Conservation (phyloP, 257 asterid species). For the Schizonepeta tenuifolia region DNA sequence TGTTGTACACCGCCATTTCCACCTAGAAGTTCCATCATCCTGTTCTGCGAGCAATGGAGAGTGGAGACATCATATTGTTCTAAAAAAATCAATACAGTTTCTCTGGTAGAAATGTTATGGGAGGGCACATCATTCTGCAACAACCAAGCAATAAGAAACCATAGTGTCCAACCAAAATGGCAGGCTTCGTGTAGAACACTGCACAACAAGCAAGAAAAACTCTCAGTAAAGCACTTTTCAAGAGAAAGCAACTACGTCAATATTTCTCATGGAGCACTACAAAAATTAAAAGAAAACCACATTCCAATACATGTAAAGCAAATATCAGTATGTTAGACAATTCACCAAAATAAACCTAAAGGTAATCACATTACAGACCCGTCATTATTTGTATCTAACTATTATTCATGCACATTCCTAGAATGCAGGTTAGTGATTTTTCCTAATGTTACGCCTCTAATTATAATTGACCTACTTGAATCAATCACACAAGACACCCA, state of each 20-base stretch:
- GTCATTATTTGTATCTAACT: background rate
- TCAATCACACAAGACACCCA: background rate
- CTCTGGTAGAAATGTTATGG: constrained; percentile 8
- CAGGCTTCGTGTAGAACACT: constrained; percentile 5
- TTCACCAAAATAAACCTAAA: background rate
- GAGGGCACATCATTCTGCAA: constrained; percentile 16
- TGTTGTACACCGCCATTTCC: constrained; percentile 14
- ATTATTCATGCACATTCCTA: constrained; percentile 14
- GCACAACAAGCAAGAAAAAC: constrained; percentile 23
- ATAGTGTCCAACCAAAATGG: constrained; percentile 19
- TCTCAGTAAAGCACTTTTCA: background rate
- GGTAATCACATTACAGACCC: background rate
- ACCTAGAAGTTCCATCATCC: constrained; percentile 1
- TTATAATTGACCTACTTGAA: constrained; percentile 1
- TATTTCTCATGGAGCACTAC: background rate
- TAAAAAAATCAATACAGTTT: background rate
- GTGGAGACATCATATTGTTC: background rate
- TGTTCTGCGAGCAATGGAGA: background rate
- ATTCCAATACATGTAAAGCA: background rate
- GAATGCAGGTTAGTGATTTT: background rate
- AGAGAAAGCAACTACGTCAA: constrained; percentile 5
- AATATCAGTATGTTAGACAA: background rate
- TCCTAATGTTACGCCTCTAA: background rate
- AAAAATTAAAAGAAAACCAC: background rate
- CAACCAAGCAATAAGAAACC: background rate